These are phyloP conservation scores for Thelonectria discophora DNA, from an alignment of 2,329 filamentous ascomycete species.

Conservation along the genomic window DNA sequence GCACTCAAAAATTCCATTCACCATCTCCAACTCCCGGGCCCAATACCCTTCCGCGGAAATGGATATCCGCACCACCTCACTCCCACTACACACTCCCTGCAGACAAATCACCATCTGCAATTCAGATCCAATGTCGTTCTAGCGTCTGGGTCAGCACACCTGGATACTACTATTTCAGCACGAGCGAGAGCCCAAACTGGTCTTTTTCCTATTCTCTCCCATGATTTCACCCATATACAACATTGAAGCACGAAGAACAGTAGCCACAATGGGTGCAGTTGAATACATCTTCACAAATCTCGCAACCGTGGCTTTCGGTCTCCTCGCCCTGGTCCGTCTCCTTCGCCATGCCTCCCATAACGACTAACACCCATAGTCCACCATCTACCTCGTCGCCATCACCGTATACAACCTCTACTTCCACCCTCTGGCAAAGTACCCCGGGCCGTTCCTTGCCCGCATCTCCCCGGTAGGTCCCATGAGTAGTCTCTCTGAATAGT, in stretches of 20 bases:
- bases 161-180: slow-evolving; percentile 28
- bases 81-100: slow-evolving; percentile 2
- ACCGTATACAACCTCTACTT: slow-evolving; percentile 44
- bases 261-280: slow-evolving; percentile 20
- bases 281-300: slow-evolving; percentile 21
- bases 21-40: neutral
- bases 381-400: slow-evolving; percentile 22
- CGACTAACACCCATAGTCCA: slow-evolving; percentile 17
- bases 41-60: slow-evolving; percentile 20
- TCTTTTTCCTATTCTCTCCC: slow-evolving; percentile 1
- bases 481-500: too few relatives aligned
- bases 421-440: slow-evolving; percentile 43
- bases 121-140: neutral
- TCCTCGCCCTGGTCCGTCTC: slow-evolving; percentile 10
- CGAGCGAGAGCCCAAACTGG: neutral
- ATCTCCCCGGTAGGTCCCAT: slow-evolving; percentile 28
- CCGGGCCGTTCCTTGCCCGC: slow-evolving; percentile 36
- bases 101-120: neutral
- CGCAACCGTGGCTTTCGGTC: slow-evolving; percentile 13
- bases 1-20: neutral
- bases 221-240: neutral
- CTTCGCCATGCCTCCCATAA: neutral
- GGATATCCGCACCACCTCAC: slow-evolving; percentile 26
- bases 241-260: neutral
- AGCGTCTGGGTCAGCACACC: slow-evolving; percentile 30